Evolutionary conservation across 495 filamentous ascomycete species (phyloP).

Genomic region (Penicillium robsamsonii): DNA sequence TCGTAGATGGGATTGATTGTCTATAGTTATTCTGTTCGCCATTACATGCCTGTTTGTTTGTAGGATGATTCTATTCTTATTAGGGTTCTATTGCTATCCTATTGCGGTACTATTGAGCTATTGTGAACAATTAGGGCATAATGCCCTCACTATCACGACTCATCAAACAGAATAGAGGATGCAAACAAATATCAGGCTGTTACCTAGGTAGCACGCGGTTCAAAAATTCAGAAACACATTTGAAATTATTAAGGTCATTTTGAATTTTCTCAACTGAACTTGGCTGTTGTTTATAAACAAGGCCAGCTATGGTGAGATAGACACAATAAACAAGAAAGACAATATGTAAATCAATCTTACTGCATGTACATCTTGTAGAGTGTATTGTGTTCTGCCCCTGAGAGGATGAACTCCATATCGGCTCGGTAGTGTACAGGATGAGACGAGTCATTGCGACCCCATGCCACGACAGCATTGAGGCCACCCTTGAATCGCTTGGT

Average conservation of each 20-base stretch:
- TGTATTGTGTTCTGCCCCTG: background rate
- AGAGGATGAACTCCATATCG: slow-evolving; percentile 12
- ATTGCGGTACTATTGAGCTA: background rate
- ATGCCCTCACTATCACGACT: background rate
- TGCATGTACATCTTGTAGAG: background rate
- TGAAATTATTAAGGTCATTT: background rate
- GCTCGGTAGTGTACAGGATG: slow-evolving; percentile 8
- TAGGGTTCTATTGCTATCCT: background rate
- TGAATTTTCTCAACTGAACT: background rate
- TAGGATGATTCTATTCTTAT: background rate
- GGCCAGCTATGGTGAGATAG: background rate
- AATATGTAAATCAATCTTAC: background rate
- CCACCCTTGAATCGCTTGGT: slow-evolving; percentile 2
- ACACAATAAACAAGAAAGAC: background rate
- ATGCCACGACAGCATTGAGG: slow-evolving; percentile 2
- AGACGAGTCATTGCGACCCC: background rate
- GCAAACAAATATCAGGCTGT: background rate
- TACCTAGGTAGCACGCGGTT: background rate
- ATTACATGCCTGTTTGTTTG: background rate
- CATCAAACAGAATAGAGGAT: background rate
- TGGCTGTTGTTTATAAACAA: background rate
- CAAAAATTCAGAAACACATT: background rate
- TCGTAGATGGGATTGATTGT: background rate
- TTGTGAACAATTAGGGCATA: background rate
- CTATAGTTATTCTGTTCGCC: background rate